A percentile compares a stretch with the other conserved stretches of the same genome.
Evolutionary conservation across 1,139 yeast species (phyloP).

Genomic region (Hansenula anomala): DNA sequence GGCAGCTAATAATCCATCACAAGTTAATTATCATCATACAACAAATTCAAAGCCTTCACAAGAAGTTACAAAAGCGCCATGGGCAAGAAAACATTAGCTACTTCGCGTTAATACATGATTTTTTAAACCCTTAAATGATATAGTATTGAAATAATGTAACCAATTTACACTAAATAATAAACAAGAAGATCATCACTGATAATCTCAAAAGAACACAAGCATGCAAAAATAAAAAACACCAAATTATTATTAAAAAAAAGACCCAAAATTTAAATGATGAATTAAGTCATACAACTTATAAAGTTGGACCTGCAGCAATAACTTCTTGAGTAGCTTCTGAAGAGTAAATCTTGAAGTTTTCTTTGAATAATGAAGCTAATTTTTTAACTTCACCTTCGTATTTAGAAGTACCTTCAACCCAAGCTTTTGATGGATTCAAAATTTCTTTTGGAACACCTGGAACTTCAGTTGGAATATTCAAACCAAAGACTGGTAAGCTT

Average conservation of each 20-base stretch:
- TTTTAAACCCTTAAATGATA: too few species aligned
- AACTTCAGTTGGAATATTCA: conserved; percentile 78
- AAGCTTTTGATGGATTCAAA: conserved; percentile 82
- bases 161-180: too few species aligned
- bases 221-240: background rate
- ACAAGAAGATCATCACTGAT: too few species aligned
- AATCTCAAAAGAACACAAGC: too few species aligned
- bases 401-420: conserved; percentile 70
- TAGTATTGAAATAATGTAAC: too few species aligned
- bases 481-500: conserved; percentile 80
- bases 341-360: conserved; percentile 83
- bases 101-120: background rate
- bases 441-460: conserved; percentile 81
- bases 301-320: conserved; percentile 82
- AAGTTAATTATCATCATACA: too few species aligned
- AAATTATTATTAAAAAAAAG: background rate
- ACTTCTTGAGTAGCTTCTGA: conserved; percentile 84
- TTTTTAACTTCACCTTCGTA: conserved; percentile 66
- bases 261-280: background rate
- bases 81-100: conserved; percentile 8
- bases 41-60: too few species aligned
- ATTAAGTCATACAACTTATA: conserved; percentile 5
- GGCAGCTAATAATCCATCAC: background rate
- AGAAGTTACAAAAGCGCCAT: conserved; percentile 16
- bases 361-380: conserved; percentile 74